Conservation (phyloP, 2,329 filamentous ascomycete species). For the Aaosphaeria pasadenensis region DNA sequence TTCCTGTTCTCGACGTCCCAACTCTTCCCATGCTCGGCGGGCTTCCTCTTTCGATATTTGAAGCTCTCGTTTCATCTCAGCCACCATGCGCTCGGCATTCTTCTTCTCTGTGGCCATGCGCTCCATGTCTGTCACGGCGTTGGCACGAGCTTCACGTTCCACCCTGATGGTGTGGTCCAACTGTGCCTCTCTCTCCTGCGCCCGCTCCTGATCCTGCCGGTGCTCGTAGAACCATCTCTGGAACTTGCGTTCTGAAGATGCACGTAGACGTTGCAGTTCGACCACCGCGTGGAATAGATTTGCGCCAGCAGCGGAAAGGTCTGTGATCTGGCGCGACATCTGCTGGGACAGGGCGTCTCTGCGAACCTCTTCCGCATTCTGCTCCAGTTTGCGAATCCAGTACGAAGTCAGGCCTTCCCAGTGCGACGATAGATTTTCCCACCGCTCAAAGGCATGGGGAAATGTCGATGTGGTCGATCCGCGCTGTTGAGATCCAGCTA, state of each 20-base stretch:
- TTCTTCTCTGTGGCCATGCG: conserved; percentile 66
- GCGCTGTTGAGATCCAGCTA: conserved; percentile 22
- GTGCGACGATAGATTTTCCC: conserved; percentile 94
- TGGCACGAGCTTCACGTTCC: conserved; percentile 68
- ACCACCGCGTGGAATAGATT: conserved; percentile 98
- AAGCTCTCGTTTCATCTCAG: conserved; percentile 88
- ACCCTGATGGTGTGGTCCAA: conserved; percentile 72
- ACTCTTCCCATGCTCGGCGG: conserved; percentile 92
- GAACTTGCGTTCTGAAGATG: conserved; percentile 95
- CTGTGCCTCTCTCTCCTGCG: conserved; percentile 77
- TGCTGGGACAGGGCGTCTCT: conserved; percentile 81
- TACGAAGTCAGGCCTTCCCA: conserved; percentile 98
- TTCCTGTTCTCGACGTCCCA: conserved; percentile 88
- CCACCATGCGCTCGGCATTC: conserved; percentile 72
- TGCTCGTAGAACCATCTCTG: conserved; percentile 99
- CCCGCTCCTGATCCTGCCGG: conserved; percentile 78
- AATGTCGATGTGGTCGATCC: conserved; percentile 63
- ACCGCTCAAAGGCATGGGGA: conserved; percentile 94
- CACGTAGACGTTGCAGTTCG: conserved; percentile 87
- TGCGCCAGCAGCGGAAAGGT: conserved; percentile 93
- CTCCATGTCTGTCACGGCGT: conserved; percentile 64
- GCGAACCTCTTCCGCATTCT: conserved; percentile 82
- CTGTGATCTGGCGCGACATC: conserved; percentile 88
- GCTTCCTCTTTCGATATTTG: conserved; percentile 96
- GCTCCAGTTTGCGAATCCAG: conserved; percentile 90